Evolutionary conservation across 148 eudicot genomes (phyloP), one percentile per base, ranked within the genome.

Genomic region (Polygonum maritimum): DNA sequence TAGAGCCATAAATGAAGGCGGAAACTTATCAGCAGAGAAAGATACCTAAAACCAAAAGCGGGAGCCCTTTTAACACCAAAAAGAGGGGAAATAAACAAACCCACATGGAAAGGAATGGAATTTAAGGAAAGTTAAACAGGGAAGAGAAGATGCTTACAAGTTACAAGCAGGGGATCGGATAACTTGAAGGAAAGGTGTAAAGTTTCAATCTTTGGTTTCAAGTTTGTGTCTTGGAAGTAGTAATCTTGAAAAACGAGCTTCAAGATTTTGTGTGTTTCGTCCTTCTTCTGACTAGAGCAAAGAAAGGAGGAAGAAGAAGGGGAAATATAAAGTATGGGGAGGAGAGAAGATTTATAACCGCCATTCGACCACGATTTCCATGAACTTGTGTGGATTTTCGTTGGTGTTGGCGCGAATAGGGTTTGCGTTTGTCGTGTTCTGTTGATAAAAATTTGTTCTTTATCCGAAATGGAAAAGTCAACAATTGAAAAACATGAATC

Each of bases 61-160:
- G 5, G 5, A 35, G 9, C 71, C 71, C 45, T 67, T 67, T 67
- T 67, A 67, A 38, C 14, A 36, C 2, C 44, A 35, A 35, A 35
- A 16, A 38, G 71, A 45, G 44, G 71, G 13, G 71, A 67, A 67
- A 67, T 4, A 36, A 36, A 36, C 4, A 67, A 67, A 67, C 71
- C 71, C 71, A 67, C 44, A 67, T 67, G 71, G 45, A 67, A 67
- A 67, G 16, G 18, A 49, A 15, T 8, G 9, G 47, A 44, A 44
- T 44, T 10, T 44, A 51, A 51, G n/a, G 55, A 18, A 51, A 51
- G n/a, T n/a, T 3, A 51, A 18, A 51, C 4, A 51, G 39, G 69
- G 69, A 63, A 63, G 69, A 33, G 69, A 63, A 63, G 69, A 33
- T 67, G n/a, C 71, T 67, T 67, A 67, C 71, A 38, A 67, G 71